A percentile compares a stretch with the other conserved stretches of the same genome.
Conservation (phyloP, 2,329 filamentous ascomycete genomes). For the Ophioceras dolichostomum region DNA sequence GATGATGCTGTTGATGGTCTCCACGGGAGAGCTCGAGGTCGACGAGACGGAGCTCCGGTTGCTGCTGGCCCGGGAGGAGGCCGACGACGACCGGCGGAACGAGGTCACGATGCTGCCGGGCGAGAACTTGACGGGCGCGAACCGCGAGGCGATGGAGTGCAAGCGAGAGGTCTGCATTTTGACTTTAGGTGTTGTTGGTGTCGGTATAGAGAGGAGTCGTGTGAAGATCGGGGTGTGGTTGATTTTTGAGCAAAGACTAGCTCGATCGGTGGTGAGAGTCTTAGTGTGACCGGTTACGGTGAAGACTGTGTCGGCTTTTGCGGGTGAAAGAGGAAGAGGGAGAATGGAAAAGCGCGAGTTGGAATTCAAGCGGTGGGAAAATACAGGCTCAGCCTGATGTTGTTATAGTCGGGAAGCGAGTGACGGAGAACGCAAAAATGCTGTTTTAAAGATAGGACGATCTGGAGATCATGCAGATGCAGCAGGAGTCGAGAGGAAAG, state of each 20-base stretch:
- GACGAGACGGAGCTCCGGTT: slow-evolving; percentile 29
- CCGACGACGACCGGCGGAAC: slow-evolving; percentile 32
- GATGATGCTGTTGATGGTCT: slow-evolving; percentile 46
- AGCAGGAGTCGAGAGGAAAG: slow-evolving; percentile 1
- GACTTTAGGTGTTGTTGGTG: slow-evolving; percentile 3
- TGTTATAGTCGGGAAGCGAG: slow-evolving; percentile 12
- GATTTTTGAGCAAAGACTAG: too few species aligned
- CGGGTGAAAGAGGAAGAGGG: too few species aligned
- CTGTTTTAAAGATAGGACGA: slow-evolving; percentile 17
- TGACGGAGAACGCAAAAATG: slow-evolving; percentile 10
- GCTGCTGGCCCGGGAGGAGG: slow-evolving; percentile 24
- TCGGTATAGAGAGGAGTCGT: too few species aligned
- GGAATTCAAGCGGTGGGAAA: slow-evolving; percentile 6
- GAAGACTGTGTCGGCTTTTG: too few species aligned
- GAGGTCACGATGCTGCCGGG: slow-evolving; percentile 32
- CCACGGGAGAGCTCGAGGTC: slow-evolving; percentile 28
- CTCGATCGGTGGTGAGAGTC: background rate
- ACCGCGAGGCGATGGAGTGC: slow-evolving; percentile 35
- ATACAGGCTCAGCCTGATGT: slow-evolving; percentile 18
- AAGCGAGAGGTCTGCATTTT: slow-evolving; percentile 36
- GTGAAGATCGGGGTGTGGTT: background rate
- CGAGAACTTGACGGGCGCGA: slow-evolving; percentile 24
- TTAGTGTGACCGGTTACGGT: too few species aligned
- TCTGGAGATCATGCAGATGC: slow-evolving; percentile 6
- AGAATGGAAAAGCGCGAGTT: too few species aligned